Evolutionary conservation across 2,329 filamentous ascomycete genomes (phyloP), one percentile per base, ranked within the genome.

Genomic region (Penicillium fuscoglaucum): DNA sequence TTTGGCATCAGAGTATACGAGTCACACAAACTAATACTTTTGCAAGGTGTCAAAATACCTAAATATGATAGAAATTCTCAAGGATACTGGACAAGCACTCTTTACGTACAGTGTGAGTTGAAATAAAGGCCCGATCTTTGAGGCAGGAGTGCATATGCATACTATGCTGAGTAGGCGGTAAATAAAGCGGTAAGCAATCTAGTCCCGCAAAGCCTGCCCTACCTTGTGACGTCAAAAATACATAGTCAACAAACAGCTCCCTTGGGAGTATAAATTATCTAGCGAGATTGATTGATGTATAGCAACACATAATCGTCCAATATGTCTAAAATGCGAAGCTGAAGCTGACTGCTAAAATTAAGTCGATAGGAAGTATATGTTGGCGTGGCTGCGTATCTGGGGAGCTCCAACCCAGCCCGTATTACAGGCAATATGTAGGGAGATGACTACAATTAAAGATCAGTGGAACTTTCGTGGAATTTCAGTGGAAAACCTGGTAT

Each of bases 151-250:
- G 10, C 2, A 26, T 44, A 28, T 44, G 9, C 15, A 26, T 31
- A 9, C 12, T 17, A n/a, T 29, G n/a, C n/a, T 31, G 1, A 2
- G n/a, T 35, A 48, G 46, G 46, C 46, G 46, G 46, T 35, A 48
- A n/a, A 24, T 1, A 12, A 12, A 24, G 46, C 46, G 46, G 46
- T 48, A 48, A 48, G 28, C 1, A 4, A 44, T 13, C 13, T 4
- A 7, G 29, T 13, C 29, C 29, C 29, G 10, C 29, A 31, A 31
- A 4, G 15, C 13, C 15, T 26, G 19, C 15, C 50, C 57, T 49
- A 59, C 41, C 9, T 51, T 49, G 63, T 68, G 66, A 68, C 66
- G 66, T 68, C 66, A 67, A 66, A 61, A 55, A 37, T 9, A n/a
- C 10, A 47, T 44, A 57, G 57, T 61, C 61, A 62, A 57, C 29